A percentile compares a stretch with the other conserved stretches of the same genome.
These are phyloP conservation scores for Saprolegnia parasitica DNA, from an alignment of 352 stramenopile species.

Conservation along the genomic window DNA sequence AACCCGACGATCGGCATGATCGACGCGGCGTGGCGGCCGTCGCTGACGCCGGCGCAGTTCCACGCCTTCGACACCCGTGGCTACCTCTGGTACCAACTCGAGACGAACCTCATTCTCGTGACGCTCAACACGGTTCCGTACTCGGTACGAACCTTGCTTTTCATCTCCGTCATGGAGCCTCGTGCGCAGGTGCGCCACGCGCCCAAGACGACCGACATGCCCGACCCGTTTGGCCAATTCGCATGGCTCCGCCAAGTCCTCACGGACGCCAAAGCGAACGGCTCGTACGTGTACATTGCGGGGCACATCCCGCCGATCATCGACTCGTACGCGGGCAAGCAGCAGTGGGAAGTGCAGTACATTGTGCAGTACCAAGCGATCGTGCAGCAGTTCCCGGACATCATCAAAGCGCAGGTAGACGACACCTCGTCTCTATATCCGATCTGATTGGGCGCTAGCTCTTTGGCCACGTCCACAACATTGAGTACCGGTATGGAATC, in stretches of 20 bases:
- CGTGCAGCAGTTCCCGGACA: constrained; percentile 46
- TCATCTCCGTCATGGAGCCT: constrained; percentile 13
- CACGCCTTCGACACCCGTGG: constrained; percentile 50
- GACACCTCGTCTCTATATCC: constrained; percentile 1
- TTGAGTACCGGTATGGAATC: constrained; percentile 72
- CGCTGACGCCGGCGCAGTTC: constrained; percentile 50
- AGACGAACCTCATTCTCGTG: constrained; percentile 59
- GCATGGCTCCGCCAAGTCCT: constrained; percentile 81
- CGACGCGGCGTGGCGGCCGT: constrained; percentile 43
- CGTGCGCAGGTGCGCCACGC: constrained; percentile 54
- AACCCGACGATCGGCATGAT: constrained; percentile 62
- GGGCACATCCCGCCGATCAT: constrained; percentile 89
- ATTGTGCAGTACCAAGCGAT: constrained; percentile 77
- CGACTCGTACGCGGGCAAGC: constrained; percentile 71
- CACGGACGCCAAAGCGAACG: constrained; percentile 35
- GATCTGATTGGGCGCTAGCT: constrained; percentile 37
- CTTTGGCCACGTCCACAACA: constrained; percentile 89
- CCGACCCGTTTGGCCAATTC: constrained; percentile 89
- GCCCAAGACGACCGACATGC: constrained; percentile 54
- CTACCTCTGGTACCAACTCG: constrained; percentile 59
- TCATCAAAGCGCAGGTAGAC: constrained; percentile 63
- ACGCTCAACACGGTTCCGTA: constrained; percentile 81
- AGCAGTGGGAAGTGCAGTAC: constrained; percentile 85
- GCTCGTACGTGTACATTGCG: constrained; percentile 76
- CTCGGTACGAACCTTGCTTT: constrained; percentile 40